These are phyloP conservation scores for Pleodorina starrii DNA, from an alignment of 139 green algal species.

Conservation along the genomic window DNA sequence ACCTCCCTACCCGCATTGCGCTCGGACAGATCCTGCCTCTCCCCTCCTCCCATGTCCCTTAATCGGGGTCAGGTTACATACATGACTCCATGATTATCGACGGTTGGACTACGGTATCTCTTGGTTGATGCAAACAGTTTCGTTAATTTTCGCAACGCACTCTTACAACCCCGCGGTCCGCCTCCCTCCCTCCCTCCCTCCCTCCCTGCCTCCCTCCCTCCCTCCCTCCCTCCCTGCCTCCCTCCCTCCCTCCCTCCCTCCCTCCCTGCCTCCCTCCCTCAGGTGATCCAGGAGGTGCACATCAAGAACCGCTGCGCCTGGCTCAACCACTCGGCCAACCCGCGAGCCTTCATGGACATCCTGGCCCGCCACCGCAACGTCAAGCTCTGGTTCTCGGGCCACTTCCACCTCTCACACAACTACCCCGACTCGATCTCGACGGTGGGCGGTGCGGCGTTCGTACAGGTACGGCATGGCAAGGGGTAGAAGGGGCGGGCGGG, in stretches of 20 bases:
- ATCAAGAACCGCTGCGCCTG: conserved; percentile 89
- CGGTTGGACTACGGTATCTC: no score
- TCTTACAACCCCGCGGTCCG: no score
- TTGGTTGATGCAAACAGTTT: no score
- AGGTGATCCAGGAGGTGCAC: conserved; percentile 83
- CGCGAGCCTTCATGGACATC: conserved; percentile 76
- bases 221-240: no score
- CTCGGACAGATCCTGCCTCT: no score
- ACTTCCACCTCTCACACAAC: conserved; percentile 89
- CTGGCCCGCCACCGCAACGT: conserved; percentile 31
- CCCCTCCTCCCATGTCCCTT: no score
- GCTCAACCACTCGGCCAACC: conserved; percentile 71
- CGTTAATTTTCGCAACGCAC: no score
- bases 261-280: background rate
- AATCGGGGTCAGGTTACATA: no score
- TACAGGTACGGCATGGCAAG: conserved; percentile 57
- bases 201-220: no score
- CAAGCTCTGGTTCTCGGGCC: conserved; percentile 48
- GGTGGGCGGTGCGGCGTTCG: conserved; percentile 78
- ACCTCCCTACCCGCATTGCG: background rate
- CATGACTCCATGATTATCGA: no score
- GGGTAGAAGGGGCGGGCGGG: no score
- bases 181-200: no score
- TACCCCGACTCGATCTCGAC: conserved; percentile 80
- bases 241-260: background rate